Conservation (phyloP, 2,329 filamentous ascomycete species). For the Aspergillus floridensis region DNA sequence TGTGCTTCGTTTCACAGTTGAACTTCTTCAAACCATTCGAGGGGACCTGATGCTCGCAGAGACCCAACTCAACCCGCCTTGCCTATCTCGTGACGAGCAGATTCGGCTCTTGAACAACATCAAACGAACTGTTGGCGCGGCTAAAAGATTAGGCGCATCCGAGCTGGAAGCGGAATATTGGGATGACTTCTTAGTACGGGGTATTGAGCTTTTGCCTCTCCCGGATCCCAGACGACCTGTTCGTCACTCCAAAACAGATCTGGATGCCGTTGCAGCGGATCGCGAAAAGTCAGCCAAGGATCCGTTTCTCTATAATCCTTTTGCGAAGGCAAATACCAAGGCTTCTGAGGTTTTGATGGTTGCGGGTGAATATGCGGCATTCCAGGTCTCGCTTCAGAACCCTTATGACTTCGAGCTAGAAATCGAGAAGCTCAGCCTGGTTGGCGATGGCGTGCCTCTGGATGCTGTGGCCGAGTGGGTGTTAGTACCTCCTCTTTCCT, state of each 20-base stretch:
- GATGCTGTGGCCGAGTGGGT: conserved; percentile 63
- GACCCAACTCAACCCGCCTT: conserved; percentile 66
- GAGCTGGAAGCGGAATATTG: conserved; percentile 81
- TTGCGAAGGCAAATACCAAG: conserved; percentile 63
- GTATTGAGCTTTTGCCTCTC: conserved; percentile 66
- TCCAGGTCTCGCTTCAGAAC: conserved; percentile 84
- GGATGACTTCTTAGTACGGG: conserved; percentile 90
- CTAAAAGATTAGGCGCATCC: conserved; percentile 68
- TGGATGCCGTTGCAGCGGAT: conserved; percentile 44
- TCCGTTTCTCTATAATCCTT: conserved; percentile 95
- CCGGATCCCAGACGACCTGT: conserved; percentile 61
- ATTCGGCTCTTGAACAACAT: conserved; percentile 80
- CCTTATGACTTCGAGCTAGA: conserved; percentile 91
- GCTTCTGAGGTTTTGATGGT: conserved; percentile 69
- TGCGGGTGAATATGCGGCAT: conserved; percentile 71
- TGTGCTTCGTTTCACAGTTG: conserved; percentile 81
- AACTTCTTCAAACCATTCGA: conserved; percentile 72
- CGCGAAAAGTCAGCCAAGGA: conserved; percentile 53
- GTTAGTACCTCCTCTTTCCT: conserved; percentile 74
- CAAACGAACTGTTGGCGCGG: conserved; percentile 75
- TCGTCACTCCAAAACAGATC: conserved; percentile 57
- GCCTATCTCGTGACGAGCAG: conserved; percentile 78
- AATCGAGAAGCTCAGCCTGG: conserved; percentile 75
- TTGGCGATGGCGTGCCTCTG: conserved; percentile 71
- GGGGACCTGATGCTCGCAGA: conserved; percentile 73